A percentile compares a stretch with the other conserved stretches of the same genome.
Conservation (phyloP, 1,284 basidiomycete species). For the Porodaedalea pini region DNA sequence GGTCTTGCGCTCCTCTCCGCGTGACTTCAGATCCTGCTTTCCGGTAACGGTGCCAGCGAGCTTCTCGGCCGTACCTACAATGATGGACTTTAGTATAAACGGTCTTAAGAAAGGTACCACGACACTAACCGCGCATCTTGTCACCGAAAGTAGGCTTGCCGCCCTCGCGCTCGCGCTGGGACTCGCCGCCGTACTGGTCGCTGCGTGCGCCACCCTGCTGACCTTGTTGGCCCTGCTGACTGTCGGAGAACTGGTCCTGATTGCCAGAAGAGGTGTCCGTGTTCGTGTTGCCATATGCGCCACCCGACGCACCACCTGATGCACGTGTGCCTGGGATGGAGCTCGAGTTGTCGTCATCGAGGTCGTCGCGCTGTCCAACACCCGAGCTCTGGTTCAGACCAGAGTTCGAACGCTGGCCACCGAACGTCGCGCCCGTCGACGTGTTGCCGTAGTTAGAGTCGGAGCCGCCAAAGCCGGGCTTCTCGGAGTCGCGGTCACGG, state of each 20-base stretch:
- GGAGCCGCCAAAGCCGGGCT: conserved; percentile 7
- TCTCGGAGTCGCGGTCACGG: not conserved
- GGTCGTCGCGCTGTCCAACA: not conserved
- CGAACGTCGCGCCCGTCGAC: not conserved
- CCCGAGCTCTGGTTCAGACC: too few species aligned
- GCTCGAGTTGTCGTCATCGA: not conserved
- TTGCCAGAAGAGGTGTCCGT: not conserved
- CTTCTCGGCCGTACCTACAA: conserved; percentile 12
- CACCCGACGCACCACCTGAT: conserved; percentile 1
- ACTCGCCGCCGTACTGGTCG: not conserved
- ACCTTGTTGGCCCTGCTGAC: not conserved
- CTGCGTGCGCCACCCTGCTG: not conserved
- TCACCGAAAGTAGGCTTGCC: conserved; percentile 13
- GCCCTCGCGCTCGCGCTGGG: not conserved
- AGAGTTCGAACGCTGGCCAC: not conserved
- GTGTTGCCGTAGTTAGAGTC: not conserved
- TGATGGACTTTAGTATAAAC: not conserved
- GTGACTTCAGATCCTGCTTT: conserved; percentile 8
- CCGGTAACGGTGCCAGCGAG: conserved; percentile 14
- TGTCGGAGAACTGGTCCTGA: not conserved
- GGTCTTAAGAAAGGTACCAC: not conserved
- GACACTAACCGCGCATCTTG: conserved; percentile 12
- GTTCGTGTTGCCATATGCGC: not conserved
- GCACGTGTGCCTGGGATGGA: not conserved
- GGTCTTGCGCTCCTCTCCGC: conserved; percentile 14